Evolutionary conservation across 2,329 filamentous ascomycete species (phyloP), one percentile per base, ranked within the genome.

Genomic region (Penicillium sp.): DNA sequence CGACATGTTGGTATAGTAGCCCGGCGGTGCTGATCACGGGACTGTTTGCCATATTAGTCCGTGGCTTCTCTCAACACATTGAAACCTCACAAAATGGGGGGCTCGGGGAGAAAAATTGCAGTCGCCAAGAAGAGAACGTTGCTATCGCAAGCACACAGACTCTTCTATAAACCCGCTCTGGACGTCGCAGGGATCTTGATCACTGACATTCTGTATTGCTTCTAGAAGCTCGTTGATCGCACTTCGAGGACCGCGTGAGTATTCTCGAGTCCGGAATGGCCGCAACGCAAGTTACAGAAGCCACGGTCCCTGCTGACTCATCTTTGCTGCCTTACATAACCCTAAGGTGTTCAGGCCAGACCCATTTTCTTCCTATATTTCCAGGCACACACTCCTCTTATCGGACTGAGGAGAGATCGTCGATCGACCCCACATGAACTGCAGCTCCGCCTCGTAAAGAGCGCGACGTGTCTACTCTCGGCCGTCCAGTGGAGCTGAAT

Each of bases 261-360:
- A 77, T 76, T 78, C 75, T 77, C 69, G 74, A 77, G 75, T 75
- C 74, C 75, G 75, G 75, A 77, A 76, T 71, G 72, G 62, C 63
- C 61, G 68, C 70, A 75, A 75, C 75, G 75, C 75, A 76, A 72
- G 48, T 62, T 62, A 33, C 67, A 71, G 73, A 74, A 75, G 70
- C 69, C 67, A 65, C 71, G 67, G 71, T 75, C 73, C 65, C 56
- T 57, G 65, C 40, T 71, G 64, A 69, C 57, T 70, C 60, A 69
- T 51, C 30, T 35, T 57, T 25, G 4, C 6, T 46, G 58, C 61
- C 57, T 57, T 57, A 3, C 19, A 22, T 10, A 3, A 28, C 43
- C 42, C 43, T 30, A 22, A 14, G 45, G 49, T 26, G 11, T 30
- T 10, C 8, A 45, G 52, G 38, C 52, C 37, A 33, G 14, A 22